Percentiles rank a stretch among this genome's conserved stretches.
Evolutionary conservation across 306 rosid genomes (phyloP).

Genomic region (Trichosanthes cucumerina): DNA sequence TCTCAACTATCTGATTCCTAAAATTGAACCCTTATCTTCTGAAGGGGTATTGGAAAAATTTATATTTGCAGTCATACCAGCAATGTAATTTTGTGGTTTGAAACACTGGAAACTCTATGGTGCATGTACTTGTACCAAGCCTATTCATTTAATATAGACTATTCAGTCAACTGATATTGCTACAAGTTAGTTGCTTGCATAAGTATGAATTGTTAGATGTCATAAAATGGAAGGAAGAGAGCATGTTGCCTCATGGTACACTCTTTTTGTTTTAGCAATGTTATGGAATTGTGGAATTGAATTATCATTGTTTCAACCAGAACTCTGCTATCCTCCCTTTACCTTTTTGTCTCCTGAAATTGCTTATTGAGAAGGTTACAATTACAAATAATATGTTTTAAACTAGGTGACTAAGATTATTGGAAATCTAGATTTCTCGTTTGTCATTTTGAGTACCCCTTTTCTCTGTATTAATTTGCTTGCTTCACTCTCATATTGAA

Average conservation of each 20-base stretch:
- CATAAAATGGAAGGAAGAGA: neutral
- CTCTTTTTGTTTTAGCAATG: neutral
- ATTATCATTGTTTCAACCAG: neutral
- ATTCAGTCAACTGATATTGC: neutral
- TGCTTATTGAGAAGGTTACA: neutral
- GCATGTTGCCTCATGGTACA: neutral
- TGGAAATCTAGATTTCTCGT: neutral
- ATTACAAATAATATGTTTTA: neutral
- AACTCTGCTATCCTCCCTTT: neutral
- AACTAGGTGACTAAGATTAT: neutral
- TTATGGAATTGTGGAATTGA: neutral
- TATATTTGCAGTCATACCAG: neutral
- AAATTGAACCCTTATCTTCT: neutral
- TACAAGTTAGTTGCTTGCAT: neutral
- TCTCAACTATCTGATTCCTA: neutral
- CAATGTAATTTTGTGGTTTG: neutral
- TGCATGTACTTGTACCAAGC: neutral
- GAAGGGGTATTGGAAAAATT: neutral
- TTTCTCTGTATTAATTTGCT: neutral
- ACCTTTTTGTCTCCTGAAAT: neutral
- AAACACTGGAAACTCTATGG: neutral
- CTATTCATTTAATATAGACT: neutral
- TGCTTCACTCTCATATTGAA: slow-evolving; percentile 9
- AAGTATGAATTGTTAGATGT: neutral
- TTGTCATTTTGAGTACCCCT: neutral